Percentiles rank a stretch among this genome's conserved stretches.
Conservation (phyloP, 768 basidiomycete species). For the Tulasnella sp. region DNA sequence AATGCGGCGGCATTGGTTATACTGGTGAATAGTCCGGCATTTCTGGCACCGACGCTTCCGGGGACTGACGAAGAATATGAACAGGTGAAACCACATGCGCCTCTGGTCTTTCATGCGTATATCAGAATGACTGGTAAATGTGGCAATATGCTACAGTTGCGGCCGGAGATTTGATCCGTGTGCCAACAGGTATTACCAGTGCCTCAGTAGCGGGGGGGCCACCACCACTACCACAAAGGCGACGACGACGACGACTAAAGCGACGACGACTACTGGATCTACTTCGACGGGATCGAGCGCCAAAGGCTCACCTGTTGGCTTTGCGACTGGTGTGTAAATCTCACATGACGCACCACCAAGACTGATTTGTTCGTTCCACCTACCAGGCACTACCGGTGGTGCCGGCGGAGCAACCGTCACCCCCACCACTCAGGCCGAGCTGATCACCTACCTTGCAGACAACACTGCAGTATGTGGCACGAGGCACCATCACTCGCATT, state of each 20-base stretch:
- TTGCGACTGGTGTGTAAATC: neutral
- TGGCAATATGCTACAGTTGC: too few relatives aligned
- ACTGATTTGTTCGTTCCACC: neutral
- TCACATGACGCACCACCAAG: neutral
- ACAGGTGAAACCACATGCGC: neutral
- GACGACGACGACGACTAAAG: too few relatives aligned
- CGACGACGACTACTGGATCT: too few relatives aligned
- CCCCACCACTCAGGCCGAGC: neutral
- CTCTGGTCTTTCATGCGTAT: neutral
- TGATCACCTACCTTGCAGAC: neutral
- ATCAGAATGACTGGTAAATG: neutral
- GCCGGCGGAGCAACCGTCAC: neutral
- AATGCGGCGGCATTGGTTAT: neutral
- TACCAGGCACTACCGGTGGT: neutral
- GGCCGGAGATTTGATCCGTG: neutral
- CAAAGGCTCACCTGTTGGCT: neutral
- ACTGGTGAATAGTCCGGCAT: neutral
- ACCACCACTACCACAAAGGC: neutral
- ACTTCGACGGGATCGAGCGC: too few relatives aligned
- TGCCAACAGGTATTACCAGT: neutral
- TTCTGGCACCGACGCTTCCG: too few relatives aligned
- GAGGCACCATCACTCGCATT: neutral
- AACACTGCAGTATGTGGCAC: neutral
- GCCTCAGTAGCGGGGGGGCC: neutral
- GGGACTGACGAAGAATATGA: too few relatives aligned